Evolutionary conservation across 163 green algal genomes (phyloP).

Genomic region (Volvox carteri): DNA sequence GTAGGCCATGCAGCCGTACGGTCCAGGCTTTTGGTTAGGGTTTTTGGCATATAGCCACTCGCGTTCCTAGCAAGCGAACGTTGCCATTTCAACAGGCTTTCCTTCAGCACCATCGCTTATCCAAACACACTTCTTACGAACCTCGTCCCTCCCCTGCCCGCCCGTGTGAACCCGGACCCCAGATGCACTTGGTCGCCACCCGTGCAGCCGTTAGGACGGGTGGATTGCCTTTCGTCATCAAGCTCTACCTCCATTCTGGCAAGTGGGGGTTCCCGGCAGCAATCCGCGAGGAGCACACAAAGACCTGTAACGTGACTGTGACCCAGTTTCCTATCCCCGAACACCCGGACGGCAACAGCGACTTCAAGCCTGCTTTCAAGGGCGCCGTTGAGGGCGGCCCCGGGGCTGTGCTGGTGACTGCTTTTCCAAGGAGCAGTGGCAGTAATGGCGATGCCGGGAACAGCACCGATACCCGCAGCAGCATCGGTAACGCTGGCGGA

Average conservation of each 20-base stretch:
- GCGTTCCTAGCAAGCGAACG: too few relatives aligned
- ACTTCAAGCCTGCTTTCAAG: not conserved
- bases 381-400: not conserved
- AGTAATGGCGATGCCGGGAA: too few relatives aligned
- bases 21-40: too few relatives aligned
- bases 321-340: not conserved
- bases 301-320: not conserved
- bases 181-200: constrained; percentile 2
- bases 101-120: too few relatives aligned
- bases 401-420: constrained; percentile 7
- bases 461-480: not conserved
- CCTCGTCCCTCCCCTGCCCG: too few relatives aligned
- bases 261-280: not conserved
- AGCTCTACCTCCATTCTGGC: constrained; percentile 42
- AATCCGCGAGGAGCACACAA: not conserved
- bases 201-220: not conserved
- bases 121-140: too few relatives aligned
- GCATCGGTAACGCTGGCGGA: too few relatives aligned
- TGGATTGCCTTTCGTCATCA: constrained; percentile 30
- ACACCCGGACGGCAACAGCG: not conserved
- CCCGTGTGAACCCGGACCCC: not conserved
- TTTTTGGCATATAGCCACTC: too few relatives aligned
- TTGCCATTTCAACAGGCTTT: too few relatives aligned
- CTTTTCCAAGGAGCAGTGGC: not conserved
- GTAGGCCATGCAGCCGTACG: too few relatives aligned